phyloP scores from a whole-genome alignment of 2,329 filamentous ascomycete genomes.

The Claviceps sp. region DNA sequence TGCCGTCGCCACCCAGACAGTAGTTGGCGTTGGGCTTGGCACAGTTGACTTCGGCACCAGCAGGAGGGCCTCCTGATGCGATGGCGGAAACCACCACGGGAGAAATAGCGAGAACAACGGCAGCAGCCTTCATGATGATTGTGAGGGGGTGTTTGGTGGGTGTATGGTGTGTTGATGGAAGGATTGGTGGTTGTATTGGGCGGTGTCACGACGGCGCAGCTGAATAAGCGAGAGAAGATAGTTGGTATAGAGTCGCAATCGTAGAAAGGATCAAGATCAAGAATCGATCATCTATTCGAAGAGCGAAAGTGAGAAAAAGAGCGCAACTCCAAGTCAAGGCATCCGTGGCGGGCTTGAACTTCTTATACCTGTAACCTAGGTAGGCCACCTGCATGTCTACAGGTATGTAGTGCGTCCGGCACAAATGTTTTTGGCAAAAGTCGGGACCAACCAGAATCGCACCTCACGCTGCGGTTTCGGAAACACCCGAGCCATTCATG shows the following conservation, averaged over 20 bases:
- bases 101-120: slow-evolving; percentile 17
- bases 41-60: slow-evolving; percentile 21
- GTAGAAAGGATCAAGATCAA: not conserved
- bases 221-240: not conserved
- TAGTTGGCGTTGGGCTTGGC: slow-evolving; percentile 26
- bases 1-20: slow-evolving; percentile 32
- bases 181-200: not conserved
- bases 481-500: no score
- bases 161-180: not conserved
- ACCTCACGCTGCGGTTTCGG: no score
- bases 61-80: slow-evolving; percentile 26
- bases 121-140: slow-evolving; percentile 21
- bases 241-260: not conserved
- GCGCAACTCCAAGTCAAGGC: not conserved
- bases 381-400: not conserved
- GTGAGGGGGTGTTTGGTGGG: not conserved
- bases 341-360: not conserved
- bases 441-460: no score
- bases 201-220: not conserved
- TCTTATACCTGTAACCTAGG: slow-evolving; percentile 1
- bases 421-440: no score
- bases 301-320: not conserved
- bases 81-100: slow-evolving; percentile 24
- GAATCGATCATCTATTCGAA: not conserved
- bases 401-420: not conserved